phyloP scores from a whole-genome alignment of 345 rosid species.

The Murraya paniculata region DNA sequence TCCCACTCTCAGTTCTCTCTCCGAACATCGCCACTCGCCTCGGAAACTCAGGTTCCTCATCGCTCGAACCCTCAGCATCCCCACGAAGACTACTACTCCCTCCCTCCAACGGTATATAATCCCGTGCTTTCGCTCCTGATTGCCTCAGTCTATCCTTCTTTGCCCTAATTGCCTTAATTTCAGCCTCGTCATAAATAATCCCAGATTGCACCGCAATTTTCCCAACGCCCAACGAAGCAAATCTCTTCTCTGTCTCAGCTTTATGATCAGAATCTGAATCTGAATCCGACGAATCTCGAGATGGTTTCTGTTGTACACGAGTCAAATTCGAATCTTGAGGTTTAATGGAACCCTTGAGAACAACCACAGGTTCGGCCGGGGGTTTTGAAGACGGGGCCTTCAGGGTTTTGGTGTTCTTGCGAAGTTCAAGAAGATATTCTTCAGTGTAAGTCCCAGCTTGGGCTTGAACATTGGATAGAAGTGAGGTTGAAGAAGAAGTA shows the following conservation, averaged over 20 bases:
- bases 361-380: constrained; percentile 49
- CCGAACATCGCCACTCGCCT: constrained; percentile 59
- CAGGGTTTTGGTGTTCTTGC: constrained; percentile 72
- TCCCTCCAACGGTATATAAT: constrained; percentile 70
- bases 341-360: constrained; percentile 56
- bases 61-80: constrained; percentile 62
- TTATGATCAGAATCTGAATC: constrained; percentile 11
- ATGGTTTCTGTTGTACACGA: neutral
- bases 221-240: constrained; percentile 32
- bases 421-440: constrained; percentile 89
- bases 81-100: constrained; percentile 32
- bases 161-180: constrained; percentile 62
- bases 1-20: constrained; percentile 32
- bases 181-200: constrained; percentile 45
- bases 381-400: constrained; percentile 47
- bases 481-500: constrained; percentile 23
- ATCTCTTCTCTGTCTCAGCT: constrained; percentile 28
- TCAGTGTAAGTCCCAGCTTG: constrained; percentile 88
- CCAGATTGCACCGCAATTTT: constrained; percentile 28
- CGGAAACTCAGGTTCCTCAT: constrained; percentile 71
- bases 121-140: constrained; percentile 60
- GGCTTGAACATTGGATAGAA: constrained; percentile 67
- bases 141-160: constrained; percentile 63
- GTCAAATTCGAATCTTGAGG: constrained; percentile 20
- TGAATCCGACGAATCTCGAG: neutral